Evolutionary conservation across 306 rosid genomes (phyloP), one percentile per base, ranked within the genome.

Genomic region (Vicia faba): DNA sequence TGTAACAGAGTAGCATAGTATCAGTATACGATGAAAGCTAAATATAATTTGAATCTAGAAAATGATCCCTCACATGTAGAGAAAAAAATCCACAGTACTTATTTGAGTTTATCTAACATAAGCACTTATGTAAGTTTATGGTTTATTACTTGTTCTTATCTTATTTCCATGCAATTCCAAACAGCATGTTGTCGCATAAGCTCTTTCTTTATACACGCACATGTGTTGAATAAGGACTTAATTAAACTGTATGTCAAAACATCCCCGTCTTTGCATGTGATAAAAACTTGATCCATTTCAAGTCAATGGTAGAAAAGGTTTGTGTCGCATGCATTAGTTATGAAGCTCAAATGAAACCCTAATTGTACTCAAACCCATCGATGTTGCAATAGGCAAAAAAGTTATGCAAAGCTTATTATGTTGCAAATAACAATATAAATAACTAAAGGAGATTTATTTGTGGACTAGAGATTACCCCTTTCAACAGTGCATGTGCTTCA

Each of bases 401-500:
- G 45, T 12, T 11, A 41, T 39, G 29, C 9, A 46, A 28, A 12
- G 53, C 43, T 38, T 58, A 57, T 10, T 38, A 63, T 23, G 59
- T 19, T 41, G 20, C 54, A 57, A 41, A 49, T 33, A 69, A 57
- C 48, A 18, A 57, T 49, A 20, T n/a, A 13, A 31, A 31, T 31
- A 70, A 54, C 31, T 46, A 41, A 62, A 57, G 60, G n/a, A 71
- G 70, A 54, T 25, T 25, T 50, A 16, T 63, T 43, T 49, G 50
- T 13, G 57, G 39, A 71, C 28, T 19, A 70, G 63, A 61, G 64
- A 43, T 72, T 85, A 92, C 95, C 91, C 81, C 95, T 84, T 87
- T 92, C 84, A 92, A 74, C 66, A 92, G 81, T 59, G 96, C 82
- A 80, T 92, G 98, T 13, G 96, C 96, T 75, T 92, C 98, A 54